phyloP scores from a whole-genome alignment of 352 stramenopile species.

The Phytophthora quininea region DNA sequence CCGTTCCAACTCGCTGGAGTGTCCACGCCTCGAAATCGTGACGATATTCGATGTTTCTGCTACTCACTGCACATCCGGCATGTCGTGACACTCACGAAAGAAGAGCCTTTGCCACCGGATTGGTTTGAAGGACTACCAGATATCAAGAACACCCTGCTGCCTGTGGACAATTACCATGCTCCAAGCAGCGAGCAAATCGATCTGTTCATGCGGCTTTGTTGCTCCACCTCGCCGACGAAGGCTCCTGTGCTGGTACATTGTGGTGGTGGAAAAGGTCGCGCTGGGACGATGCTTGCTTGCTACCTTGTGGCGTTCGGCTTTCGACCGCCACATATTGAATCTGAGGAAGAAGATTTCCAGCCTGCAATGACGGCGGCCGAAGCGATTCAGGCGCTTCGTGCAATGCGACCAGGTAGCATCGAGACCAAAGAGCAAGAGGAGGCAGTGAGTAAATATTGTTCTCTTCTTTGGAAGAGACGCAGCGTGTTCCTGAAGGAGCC shows the following conservation, averaged over 20 bases:
- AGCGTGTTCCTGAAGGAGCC: conserved; percentile 34
- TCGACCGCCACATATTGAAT: conserved; percentile 22
- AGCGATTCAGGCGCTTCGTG: conserved; percentile 48
- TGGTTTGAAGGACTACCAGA: conserved; percentile 37
- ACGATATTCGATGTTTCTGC: conserved; percentile 39
- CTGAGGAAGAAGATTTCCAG: conserved; percentile 31
- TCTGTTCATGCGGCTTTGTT: conserved; percentile 57
- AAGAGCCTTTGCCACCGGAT: conserved; percentile 34
- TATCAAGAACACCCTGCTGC: conserved; percentile 49
- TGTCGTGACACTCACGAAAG: conserved; percentile 47
- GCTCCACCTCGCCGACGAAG: conserved; percentile 1
- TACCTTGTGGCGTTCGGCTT: conserved; percentile 74
- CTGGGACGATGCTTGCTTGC: conserved; percentile 67
- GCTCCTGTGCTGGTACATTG: conserved; percentile 65
- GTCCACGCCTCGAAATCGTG: conserved; percentile 42
- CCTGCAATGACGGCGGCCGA: conserved; percentile 51
- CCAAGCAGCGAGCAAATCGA: conserved; percentile 64
- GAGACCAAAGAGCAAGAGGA: conserved; percentile 63
- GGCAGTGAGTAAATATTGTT: conserved; percentile 52
- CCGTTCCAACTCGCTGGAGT: conserved; percentile 48
- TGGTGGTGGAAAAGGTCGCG: conserved; percentile 66
- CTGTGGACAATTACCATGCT: conserved; percentile 61
- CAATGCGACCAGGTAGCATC: conserved; percentile 58
- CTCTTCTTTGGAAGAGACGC: conserved; percentile 62
- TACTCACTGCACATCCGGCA: conserved; percentile 36